Evolutionary conservation across 2,329 filamentous ascomycete species (phyloP).

Genomic region (Phialophora chinensis): DNA sequence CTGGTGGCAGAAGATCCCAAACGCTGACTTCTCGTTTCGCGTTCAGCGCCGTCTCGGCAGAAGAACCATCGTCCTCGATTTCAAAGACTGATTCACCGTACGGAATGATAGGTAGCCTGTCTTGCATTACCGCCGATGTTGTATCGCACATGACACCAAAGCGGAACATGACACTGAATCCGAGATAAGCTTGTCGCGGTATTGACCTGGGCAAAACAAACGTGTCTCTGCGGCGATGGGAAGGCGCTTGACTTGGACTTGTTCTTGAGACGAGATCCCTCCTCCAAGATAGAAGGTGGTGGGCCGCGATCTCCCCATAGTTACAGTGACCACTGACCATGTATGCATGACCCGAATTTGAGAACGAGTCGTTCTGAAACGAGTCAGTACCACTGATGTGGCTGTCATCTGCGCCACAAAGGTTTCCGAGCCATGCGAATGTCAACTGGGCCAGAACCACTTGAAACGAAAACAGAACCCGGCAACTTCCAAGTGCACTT

Average conservation of each 20-base stretch:
- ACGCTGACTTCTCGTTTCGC: constrained; percentile 12
- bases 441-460: constrained; percentile 19
- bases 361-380: background rate
- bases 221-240: background rate
- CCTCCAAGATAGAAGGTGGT: background rate
- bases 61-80: constrained; percentile 17
- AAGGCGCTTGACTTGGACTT: background rate
- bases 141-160: constrained; percentile 23
- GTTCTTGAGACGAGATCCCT: background rate
- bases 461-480: constrained; percentile 20
- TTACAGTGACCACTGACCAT: background rate
- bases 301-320: background rate
- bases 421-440: constrained; percentile 22
- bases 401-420: constrained; percentile 12
- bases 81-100: constrained; percentile 22
- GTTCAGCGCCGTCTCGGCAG: constrained; percentile 14
- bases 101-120: constrained; percentile 21
- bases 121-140: constrained; percentile 20
- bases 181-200: constrained; percentile 1
- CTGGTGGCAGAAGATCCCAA: constrained; percentile 10
- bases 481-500: constrained; percentile 4
- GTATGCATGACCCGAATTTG: background rate
- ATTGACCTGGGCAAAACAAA: background rate
- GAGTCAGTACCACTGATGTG: background rate
- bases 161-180: constrained; percentile 23